These are phyloP conservation scores for Pontederia crassipes DNA, from an alignment of 176 grass and related monocot genomes.

Conservation along the genomic window DNA sequence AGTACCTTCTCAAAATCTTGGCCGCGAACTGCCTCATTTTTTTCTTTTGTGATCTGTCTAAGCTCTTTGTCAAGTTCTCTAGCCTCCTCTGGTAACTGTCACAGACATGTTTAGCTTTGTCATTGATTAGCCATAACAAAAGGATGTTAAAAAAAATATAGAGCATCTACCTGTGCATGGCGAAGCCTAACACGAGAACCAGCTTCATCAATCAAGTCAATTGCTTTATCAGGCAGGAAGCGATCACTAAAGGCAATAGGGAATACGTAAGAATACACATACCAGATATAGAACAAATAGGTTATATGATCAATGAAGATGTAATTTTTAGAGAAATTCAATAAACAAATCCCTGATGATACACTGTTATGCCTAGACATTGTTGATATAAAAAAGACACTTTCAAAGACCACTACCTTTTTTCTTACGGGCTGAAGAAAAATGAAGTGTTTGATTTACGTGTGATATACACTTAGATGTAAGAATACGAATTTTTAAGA, in stretches of 20 bases:
- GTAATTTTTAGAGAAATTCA: too few species aligned
- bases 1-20: slow-evolving; percentile 17
- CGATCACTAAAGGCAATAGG: slow-evolving; percentile 2
- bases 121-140: not conserved
- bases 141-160: not conserved
- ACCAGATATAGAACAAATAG: not conserved
- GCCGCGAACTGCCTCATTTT: slow-evolving; percentile 11
- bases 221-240: slow-evolving; percentile 18
- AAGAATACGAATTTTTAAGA: too few species aligned
- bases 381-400: too few species aligned
- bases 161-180: slow-evolving; percentile 4
- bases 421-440: too few species aligned
- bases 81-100: slow-evolving; percentile 11
- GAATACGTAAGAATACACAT: not conserved
- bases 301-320: too few species aligned
- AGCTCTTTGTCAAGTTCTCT: slow-evolving; percentile 11
- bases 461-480: too few species aligned
- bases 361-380: too few species aligned
- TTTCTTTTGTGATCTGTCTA: not conserved
- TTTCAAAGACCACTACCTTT: too few species aligned
- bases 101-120: not conserved
- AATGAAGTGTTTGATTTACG: too few species aligned
- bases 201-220: slow-evolving; percentile 23
- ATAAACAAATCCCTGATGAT: too few species aligned
- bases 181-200: slow-evolving; percentile 15